Conservation (phyloP, 108 stramenopile species). For the Tribonema minus region DNA sequence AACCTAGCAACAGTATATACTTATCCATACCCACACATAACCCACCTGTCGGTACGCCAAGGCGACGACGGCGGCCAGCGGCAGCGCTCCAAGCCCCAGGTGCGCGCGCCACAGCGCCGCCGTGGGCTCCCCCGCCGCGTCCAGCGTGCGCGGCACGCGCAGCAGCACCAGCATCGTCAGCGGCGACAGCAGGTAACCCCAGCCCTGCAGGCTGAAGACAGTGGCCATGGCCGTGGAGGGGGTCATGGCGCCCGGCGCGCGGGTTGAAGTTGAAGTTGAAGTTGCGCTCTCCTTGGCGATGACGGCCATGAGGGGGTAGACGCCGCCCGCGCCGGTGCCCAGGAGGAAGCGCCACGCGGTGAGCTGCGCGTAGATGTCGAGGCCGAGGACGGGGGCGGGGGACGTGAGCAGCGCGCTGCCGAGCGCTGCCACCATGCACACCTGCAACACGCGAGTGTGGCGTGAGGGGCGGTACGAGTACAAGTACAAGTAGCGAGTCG, state of each 20-base stretch:
- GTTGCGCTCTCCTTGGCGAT: conserved; percentile 35
- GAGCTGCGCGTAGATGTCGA: conserved; percentile 38
- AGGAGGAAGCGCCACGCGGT: conserved; percentile 45
- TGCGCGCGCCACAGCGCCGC: background rate
- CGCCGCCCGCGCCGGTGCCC: conserved; percentile 61
- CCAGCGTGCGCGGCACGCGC: background rate
- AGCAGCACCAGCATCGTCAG: background rate
- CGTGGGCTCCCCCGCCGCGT: too few relatives aligned
- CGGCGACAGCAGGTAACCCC: conserved; percentile 33
- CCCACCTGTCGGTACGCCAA: too few relatives aligned
- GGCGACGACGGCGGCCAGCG: too few relatives aligned
- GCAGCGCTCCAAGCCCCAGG: background rate
- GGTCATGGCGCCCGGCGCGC: background rate
- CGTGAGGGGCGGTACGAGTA: background rate
- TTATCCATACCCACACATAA: too few relatives aligned
- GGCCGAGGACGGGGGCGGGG: background rate
- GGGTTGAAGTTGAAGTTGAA: background rate
- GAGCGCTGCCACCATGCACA: conserved; percentile 5
- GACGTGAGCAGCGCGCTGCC: conserved; percentile 31
- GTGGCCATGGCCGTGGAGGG: conserved; percentile 22
- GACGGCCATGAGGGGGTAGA: conserved; percentile 61
- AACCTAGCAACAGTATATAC: too few relatives aligned
- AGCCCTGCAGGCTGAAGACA: conserved; percentile 61
- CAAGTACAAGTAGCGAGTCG: background rate
- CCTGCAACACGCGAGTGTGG: background rate